Percentiles rank a stretch among this genome's conserved stretches.
phyloP scores from a whole-genome alignment of 2,329 filamentous ascomycete genomes.

The Magnaporthiopsis incrustans region DNA sequence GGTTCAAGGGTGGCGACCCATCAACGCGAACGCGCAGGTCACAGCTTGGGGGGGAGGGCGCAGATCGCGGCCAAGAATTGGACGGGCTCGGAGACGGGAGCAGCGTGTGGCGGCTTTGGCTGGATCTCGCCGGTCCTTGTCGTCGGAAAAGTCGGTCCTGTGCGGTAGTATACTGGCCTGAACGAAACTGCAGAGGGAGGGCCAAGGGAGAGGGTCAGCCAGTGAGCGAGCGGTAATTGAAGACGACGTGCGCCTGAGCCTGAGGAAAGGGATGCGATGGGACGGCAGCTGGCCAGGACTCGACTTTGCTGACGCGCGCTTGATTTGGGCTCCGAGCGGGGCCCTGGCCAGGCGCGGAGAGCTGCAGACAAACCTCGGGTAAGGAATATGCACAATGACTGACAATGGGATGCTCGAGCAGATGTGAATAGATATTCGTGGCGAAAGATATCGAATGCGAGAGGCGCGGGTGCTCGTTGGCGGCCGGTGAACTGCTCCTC shows the following conservation, averaged over 20 bases:
- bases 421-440: constrained; percentile 1
- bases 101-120: neutral
- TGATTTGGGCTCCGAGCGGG: neutral
- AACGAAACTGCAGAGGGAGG: neutral
- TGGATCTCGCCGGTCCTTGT: neutral
- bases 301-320: neutral
- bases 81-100: neutral
- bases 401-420: constrained; percentile 5
- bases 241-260: neutral
- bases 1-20: neutral
- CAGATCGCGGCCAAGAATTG: neutral
- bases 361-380: neutral
- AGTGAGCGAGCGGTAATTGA: neutral
- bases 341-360: neutral
- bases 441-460: constrained; percentile 4
- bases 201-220: neutral
- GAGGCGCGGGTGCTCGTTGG: neutral
- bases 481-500: neutral
- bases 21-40: constrained; percentile 1
- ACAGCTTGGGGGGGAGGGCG: neutral
- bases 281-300: neutral
- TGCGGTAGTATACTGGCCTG: neutral
- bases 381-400: constrained; percentile 1
- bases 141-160: neutral
- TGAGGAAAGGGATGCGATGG: neutral